phyloP scores from a whole-genome alignment of 2,329 filamentous ascomycete species.

The Verticillium nubilum region DNA sequence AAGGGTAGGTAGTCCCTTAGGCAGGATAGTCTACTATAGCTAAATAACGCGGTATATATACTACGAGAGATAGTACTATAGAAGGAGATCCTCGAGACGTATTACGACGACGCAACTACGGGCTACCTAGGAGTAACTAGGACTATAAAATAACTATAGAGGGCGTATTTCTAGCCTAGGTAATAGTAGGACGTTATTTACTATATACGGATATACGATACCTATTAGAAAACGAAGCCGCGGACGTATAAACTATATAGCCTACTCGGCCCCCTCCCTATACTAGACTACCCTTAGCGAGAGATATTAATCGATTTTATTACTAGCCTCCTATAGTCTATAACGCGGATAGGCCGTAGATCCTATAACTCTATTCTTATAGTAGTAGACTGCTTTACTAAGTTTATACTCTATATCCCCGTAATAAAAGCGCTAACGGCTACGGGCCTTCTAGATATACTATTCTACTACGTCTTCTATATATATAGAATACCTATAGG shows the following conservation, averaged over 20 bases:
- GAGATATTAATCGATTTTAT: background rate
- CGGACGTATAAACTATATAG: background rate
- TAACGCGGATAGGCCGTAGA: too few species aligned
- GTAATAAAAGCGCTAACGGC: background rate
- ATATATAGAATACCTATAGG: background rate
- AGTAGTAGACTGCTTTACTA: background rate
- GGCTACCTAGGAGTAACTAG: background rate
- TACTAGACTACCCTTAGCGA: too few species aligned
- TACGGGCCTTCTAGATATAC: too few species aligned
- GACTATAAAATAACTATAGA: background rate
- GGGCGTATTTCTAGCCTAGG: background rate
- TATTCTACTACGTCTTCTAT: background rate
- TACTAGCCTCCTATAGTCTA: background rate
- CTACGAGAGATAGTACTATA: background rate
- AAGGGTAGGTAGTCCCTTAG: too few species aligned
- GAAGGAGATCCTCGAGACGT: background rate
- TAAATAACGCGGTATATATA: background rate
- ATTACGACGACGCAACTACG: background rate
- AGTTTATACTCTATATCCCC: background rate
- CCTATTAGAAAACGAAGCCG: too few species aligned
- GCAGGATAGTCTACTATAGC: background rate
- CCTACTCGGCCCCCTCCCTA: background rate
- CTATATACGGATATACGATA: background rate
- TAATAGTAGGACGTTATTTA: background rate
- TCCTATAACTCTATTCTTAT: too few species aligned